Evolutionary conservation across 768 basidiomycete species (phyloP), one percentile per base, ranked within the genome.

Genomic region (Rubroboletus pulcherrimus): DNA sequence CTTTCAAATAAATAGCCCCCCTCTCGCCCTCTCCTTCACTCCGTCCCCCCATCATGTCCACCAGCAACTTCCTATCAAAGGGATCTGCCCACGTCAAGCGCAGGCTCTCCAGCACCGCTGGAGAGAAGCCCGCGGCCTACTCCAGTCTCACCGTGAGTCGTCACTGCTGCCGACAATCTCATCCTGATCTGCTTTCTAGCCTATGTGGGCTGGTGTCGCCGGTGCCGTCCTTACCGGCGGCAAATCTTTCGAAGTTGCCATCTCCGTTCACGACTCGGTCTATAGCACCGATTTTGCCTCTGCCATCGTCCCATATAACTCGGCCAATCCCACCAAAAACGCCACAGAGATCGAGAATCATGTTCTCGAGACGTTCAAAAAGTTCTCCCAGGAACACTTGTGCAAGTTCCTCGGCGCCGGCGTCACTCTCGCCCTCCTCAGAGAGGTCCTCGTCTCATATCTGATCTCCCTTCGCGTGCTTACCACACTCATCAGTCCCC

Each of bases 391-490:
- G 29, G 86, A 87, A 61, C 91, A 93, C 68, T 71, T 91, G 24
- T 88, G 89, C 81, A 91, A 92, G 76, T 91, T 93, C 77, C 78
- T 92, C 58, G 89, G 89, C 62, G 86, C 87, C 5, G 91, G 91
- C 63, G 80, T 93, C 54, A 89, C 91, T 39, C 71, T 90, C 50
- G 67, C 74, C 26, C 77, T 93, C 56, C 77, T 91, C 63, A 81
- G 79, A 64, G 88, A 90, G 77, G 87, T 86, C 51, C 39, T 67
- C 61, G 39, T 49, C 56, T 10, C 42, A 45, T 54, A 31, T 49
- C 55, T 37, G 47, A 53, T 57, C 43, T 51, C 35, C 8, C 26
- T 51, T 60, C 48, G 50, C 50, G 59, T 52, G 47, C 70, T 62
- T 33, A 71, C 49, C 57, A 44, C 53, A 70, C 52, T 39, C 49